Conservation (phyloP, 2,329 filamentous ascomycete genomes). For the Spiromastix sp. region DNA sequence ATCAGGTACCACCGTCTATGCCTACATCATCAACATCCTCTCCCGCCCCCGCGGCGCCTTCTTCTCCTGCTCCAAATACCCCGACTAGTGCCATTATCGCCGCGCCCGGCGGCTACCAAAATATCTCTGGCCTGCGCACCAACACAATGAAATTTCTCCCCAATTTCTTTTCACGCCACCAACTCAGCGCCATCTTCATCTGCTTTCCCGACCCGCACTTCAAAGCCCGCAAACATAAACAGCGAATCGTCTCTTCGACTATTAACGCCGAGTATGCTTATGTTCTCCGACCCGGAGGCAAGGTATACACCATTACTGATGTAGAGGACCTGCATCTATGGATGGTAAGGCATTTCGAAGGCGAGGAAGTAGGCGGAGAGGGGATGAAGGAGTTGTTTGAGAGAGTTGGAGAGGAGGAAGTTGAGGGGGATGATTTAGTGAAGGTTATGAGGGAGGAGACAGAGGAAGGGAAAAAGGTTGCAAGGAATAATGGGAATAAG, state of each 20-base stretch:
- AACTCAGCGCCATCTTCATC: constrained; percentile 87
- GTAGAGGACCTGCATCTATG: constrained; percentile 87
- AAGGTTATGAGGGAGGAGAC: constrained; percentile 63
- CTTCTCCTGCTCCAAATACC: constrained; percentile 1
- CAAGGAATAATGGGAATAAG: constrained; percentile 80
- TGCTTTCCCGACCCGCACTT: constrained; percentile 99
- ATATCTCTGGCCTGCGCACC: constrained; percentile 76
- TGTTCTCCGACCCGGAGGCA: constrained; percentile 68
- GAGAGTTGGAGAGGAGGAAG: constrained; percentile 50
- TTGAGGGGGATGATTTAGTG: constrained; percentile 49
- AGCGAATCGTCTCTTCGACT: constrained; percentile 79
- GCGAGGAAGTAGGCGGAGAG: constrained; percentile 72
- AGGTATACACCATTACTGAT: constrained; percentile 94
- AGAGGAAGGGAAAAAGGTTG: constrained; percentile 95
- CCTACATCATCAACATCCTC: constrained; percentile 4
- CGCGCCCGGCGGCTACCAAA: constrained; percentile 52
- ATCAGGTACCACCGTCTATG: constrained; percentile 25
- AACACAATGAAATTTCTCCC: constrained; percentile 99
- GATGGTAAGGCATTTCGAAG: constrained; percentile 82
- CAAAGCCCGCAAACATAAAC: constrained; percentile 95
- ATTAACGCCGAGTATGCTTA: constrained; percentile 92
- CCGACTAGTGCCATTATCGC: not conserved
- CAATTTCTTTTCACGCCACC: constrained; percentile 78
- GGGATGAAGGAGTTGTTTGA: constrained; percentile 60
- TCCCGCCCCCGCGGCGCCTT: constrained; percentile 2